Evolutionary conservation across 2,329 filamentous ascomycete species (phyloP).

Genomic region (Trichoderma sp.): DNA sequence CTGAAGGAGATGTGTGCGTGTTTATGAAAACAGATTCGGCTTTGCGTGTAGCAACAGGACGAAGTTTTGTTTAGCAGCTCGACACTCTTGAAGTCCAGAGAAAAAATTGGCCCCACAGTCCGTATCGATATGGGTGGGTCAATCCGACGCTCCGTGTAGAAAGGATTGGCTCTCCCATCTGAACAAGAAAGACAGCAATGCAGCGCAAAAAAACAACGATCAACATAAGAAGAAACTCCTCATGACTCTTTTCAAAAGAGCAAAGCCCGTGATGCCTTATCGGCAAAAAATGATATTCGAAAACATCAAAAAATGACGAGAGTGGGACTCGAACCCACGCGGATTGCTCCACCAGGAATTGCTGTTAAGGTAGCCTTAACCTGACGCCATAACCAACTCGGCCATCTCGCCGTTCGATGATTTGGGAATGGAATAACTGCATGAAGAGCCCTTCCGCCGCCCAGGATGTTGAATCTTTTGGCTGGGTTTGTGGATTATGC

Average conservation of each 20-base stretch:
- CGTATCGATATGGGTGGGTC: constrained; percentile 8
- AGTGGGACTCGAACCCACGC: constrained; percentile 24
- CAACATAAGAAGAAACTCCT: too few relatives aligned
- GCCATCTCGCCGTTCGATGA: constrained; percentile 20
- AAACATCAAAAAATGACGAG: constrained; percentile 22
- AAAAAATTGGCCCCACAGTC: constrained; percentile 16
- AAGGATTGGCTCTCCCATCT: neutral
- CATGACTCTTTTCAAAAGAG: neutral
- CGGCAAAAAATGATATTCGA: neutral
- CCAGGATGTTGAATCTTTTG: neutral
- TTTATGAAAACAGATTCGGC: neutral
- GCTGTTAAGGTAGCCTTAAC: constrained; percentile 24
- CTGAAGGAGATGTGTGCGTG: neutral
- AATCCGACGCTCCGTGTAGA: neutral
- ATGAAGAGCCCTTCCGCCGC: neutral
- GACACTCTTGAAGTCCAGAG: neutral
- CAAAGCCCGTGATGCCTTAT: neutral
- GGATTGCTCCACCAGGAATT: constrained; percentile 25
- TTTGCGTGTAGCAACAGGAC: neutral
- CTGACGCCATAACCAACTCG: constrained; percentile 24
- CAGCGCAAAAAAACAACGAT: neutral
- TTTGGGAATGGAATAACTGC: neutral
- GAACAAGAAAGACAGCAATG: neutral
- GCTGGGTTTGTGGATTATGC: neutral
- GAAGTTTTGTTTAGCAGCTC: constrained; percentile 9